Conservation (phyloP, 1,139 yeast genomes). For the Candida smagusa region DNA sequence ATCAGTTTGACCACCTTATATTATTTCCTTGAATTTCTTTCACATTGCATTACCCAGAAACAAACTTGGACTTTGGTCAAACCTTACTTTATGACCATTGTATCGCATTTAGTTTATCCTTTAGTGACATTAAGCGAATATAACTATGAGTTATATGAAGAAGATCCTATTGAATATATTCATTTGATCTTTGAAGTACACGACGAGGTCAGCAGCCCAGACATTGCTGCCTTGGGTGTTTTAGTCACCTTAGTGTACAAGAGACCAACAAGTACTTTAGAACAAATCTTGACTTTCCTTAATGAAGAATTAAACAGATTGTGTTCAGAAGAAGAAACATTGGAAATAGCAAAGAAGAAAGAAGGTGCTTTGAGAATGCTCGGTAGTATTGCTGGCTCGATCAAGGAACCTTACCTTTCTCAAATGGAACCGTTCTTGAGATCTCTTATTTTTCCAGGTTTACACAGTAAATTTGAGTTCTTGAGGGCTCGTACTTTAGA, state of each 20-base stretch:
- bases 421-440: conserved; percentile 72
- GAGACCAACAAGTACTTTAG: conserved; percentile 58
- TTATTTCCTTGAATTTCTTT: conserved; percentile 66
- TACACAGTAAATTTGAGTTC: conserved; percentile 64
- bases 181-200: conserved; percentile 71
- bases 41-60: conserved; percentile 67
- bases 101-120: conserved; percentile 77
- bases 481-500: conserved; percentile 85
- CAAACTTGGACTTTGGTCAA: conserved; percentile 67
- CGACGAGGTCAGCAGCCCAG: conserved; percentile 61
- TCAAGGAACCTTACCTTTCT: conserved; percentile 57
- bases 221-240: conserved; percentile 62
- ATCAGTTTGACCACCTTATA: conserved; percentile 63
- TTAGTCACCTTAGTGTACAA: conserved; percentile 66
- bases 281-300: conserved; percentile 64
- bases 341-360: conserved; percentile 64
- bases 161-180: conserved; percentile 89
- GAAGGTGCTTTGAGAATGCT: conserved; percentile 82
- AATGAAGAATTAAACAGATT: conserved; percentile 50
- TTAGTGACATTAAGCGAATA: conserved; percentile 69
- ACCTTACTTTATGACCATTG: conserved; percentile 63
- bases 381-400: conserved; percentile 64
- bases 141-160: conserved; percentile 72
- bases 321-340: conserved; percentile 37
- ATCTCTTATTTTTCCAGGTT: conserved; percentile 67